Percentiles rank a stretch among this genome's conserved stretches.
phyloP scores from a whole-genome alignment of 805 yeast genomes.

The Saturnispora galanensis region DNA sequence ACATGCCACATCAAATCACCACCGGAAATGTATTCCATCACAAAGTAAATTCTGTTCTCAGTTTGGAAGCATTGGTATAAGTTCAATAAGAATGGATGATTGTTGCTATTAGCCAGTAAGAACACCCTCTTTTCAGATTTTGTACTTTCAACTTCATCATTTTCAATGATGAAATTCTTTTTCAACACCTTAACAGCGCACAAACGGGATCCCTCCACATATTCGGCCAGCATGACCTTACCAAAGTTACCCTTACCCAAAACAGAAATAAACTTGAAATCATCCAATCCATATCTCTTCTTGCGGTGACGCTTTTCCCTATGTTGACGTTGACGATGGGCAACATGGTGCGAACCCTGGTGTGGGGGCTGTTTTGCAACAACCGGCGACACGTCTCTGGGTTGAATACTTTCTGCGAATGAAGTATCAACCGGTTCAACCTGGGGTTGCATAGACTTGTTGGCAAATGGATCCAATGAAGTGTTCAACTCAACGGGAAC shows the following conservation, averaged over 20 bases:
- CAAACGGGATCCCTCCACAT: constrained; percentile 65
- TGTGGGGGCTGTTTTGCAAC: constrained; percentile 10
- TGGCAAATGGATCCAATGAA: constrained; percentile 5
- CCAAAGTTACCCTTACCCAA: constrained; percentile 98
- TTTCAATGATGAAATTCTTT: constrained; percentile 90
- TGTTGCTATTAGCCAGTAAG: constrained; percentile 58
- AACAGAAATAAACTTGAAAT: constrained; percentile 88
- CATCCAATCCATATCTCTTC: constrained; percentile 83
- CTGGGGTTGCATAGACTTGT: background rate
- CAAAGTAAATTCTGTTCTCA: constrained; percentile 93
- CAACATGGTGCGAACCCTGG: constrained; percentile 11
- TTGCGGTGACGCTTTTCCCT: constrained; percentile 36
- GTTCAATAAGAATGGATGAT: constrained; percentile 87
- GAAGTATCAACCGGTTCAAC: background rate
- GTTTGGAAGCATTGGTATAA: constrained; percentile 95
- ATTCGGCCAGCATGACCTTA: constrained; percentile 94
- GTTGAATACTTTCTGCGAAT: background rate
- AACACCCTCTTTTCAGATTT: constrained; percentile 92
- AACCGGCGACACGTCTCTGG: background rate
- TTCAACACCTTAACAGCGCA: constrained; percentile 96
- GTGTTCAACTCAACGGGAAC: background rate
- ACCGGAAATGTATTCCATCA: constrained; percentile 96
- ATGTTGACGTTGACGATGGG: constrained; percentile 16
- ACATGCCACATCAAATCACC: constrained; percentile 99
- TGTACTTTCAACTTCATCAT: constrained; percentile 93